Base-by-base conservation (phyloP, 1,284 basidiomycete genomes). In the Cerrena zonata region DNA sequence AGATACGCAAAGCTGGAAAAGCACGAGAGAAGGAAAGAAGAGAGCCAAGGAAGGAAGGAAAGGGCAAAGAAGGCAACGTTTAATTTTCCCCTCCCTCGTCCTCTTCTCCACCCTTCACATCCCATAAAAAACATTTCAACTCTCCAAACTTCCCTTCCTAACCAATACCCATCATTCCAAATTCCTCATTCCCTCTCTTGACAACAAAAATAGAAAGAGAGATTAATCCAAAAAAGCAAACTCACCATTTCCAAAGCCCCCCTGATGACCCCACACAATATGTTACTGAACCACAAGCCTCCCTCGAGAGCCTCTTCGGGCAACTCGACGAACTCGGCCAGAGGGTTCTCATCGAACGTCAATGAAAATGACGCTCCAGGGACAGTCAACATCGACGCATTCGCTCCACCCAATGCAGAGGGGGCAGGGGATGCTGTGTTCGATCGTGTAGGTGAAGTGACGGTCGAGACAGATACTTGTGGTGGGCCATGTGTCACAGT, bases 321-420 rank as follows among this genome's bases (percentile, higher is more conserved):
- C 40, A 99, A 76, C 65, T 99, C 96, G 22, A 97, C 95, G 66
- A 99, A 99, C 61, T 99, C 96, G 5, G 94, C 86, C 48, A 99
- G 68, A 0, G 96, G 96, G 65, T 99, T 99, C 66, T 99, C 96
- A 50, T 98, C 94, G 13, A 99, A 74, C 0, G 84, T 86, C 49
- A 99, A 74, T 10, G 83, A 84, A 66, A 99, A 98, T 44, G 76
- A 79, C 10, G 84, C 71, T 59, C 69, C 69, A 59, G 73, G 53
- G 48, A 69, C 57, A 60, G 69, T 56, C n/a, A n/a, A n/a, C n/a
- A n/a, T n/a, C n/a, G n/a, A n/a, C n/a, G n/a, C n/a, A n/a, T n/a
- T n/a, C n/a, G n/a, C n/a, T n/a, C n/a, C n/a, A n/a, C n/a, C n/a
- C n/a, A n/a, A n/a, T n/a, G n/a, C n/a, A n/a, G n/a, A n/a, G 55